phyloP scores from a whole-genome alignment of 2,329 filamentous ascomycete species.

The Diaporthe nobilis region DNA sequence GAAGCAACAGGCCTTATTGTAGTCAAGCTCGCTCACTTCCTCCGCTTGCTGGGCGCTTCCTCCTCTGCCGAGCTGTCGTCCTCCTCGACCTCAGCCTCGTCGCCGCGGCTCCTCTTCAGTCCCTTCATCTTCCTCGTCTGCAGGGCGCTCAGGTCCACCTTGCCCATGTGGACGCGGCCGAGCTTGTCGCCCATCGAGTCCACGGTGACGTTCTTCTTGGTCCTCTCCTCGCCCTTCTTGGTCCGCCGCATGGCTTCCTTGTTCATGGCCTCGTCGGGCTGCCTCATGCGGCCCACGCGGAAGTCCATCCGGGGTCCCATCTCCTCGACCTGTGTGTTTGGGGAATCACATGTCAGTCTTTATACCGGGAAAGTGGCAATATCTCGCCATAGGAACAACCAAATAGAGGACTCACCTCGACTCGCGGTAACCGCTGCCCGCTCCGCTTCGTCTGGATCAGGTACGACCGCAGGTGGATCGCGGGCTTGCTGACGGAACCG shows the following conservation, averaged over 20 bases:
- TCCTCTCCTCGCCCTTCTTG: slow-evolving; percentile 79
- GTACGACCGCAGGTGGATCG: slow-evolving; percentile 82
- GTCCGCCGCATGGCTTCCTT: slow-evolving; percentile 94
- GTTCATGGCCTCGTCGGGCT: slow-evolving; percentile 83
- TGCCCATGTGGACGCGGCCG: slow-evolving; percentile 90
- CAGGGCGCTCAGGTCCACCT: slow-evolving; percentile 87
- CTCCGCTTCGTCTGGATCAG: slow-evolving; percentile 88
- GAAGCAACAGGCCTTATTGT: not conserved
- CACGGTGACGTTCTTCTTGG: slow-evolving; percentile 97
- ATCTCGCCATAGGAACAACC: not conserved
- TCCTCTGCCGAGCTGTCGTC: slow-evolving; percentile 55
- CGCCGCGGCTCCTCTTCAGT: slow-evolving; percentile 84
- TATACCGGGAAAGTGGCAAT: no score
- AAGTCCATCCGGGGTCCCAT: slow-evolving; percentile 97
- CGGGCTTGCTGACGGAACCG: slow-evolving; percentile 63
- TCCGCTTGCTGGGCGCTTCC: slow-evolving; percentile 55
- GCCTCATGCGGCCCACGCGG: slow-evolving; percentile 82
- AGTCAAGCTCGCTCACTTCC: slow-evolving; percentile 47
- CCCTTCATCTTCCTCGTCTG: slow-evolving; percentile 99
- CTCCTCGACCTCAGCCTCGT: slow-evolving; percentile 67
- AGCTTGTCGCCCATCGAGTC: slow-evolving; percentile 97
- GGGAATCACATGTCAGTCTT: not conserved
- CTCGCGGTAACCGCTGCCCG: slow-evolving; percentile 87
- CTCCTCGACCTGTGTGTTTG: slow-evolving; percentile 75
- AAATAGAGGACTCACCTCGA: slow-evolving; percentile 66